A percentile compares a stretch with the other conserved stretches of the same genome.
phyloP scores from a whole-genome alignment of 2,329 filamentous ascomycete genomes.

The Xylariaceae sp. region DNA sequence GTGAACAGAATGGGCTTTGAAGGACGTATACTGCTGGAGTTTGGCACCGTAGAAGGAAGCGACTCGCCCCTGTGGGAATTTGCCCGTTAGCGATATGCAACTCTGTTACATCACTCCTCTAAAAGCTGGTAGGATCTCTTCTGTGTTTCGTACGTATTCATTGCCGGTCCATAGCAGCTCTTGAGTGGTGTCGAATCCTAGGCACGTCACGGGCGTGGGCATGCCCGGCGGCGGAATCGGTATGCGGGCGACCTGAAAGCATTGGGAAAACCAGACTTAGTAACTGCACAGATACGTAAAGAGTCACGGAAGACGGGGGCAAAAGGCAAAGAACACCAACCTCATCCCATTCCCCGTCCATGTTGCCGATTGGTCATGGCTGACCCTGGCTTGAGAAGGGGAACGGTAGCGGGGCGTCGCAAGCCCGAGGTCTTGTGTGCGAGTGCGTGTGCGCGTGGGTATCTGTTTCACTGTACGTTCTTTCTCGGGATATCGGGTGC shows the following conservation, averaged over 20 bases:
- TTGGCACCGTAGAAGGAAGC: constrained; percentile 83
- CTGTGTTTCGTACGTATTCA: constrained; percentile 61
- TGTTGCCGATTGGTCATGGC: constrained; percentile 36
- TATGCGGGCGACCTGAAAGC: constrained; percentile 66
- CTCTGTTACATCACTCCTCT: neutral
- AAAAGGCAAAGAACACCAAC: constrained; percentile 36
- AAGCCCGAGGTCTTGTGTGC: neutral
- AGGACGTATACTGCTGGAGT: constrained; percentile 84
- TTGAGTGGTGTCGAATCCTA: constrained; percentile 83
- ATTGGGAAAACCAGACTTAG: neutral
- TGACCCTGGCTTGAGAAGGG: constrained; percentile 4
- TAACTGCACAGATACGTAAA: neutral
- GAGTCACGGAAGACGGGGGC: constrained; percentile 1
- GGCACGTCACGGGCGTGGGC: constrained; percentile 66
- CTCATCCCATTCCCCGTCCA: constrained; percentile 66
- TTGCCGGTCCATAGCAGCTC: constrained; percentile 93
- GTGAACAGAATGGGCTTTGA: constrained; percentile 65
- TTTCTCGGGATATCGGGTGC: neutral
- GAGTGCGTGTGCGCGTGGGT: neutral
- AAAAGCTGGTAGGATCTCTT: neutral
- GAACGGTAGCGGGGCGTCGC: neutral
- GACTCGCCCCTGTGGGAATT: constrained; percentile 64
- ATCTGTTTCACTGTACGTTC: neutral
- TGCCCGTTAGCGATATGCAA: constrained; percentile 12
- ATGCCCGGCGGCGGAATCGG: constrained; percentile 71